phyloP scores from a whole-genome alignment of 1,139 yeast genomes.

The Pichia sp. region DNA sequence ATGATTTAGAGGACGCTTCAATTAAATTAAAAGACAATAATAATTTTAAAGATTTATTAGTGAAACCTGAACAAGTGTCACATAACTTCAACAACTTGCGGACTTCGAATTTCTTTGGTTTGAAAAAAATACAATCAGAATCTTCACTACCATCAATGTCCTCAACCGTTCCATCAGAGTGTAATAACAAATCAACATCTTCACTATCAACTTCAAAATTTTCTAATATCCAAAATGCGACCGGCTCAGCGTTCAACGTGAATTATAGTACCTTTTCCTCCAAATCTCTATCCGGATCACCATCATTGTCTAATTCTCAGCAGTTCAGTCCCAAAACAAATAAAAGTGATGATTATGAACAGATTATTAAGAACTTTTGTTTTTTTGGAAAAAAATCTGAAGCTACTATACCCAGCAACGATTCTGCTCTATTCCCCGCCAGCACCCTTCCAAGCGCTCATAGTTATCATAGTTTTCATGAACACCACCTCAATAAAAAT shows the following conservation, averaged over 20 bases:
- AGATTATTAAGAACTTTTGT: slow-evolving; percentile 24
- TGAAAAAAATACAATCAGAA: slow-evolving; percentile 24
- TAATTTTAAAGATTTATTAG: slow-evolving; percentile 16
- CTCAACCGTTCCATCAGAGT: slow-evolving; percentile 1
- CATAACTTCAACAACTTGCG: slow-evolving; percentile 11
- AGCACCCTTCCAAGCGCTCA: too few relatives aligned
- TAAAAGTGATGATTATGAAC: slow-evolving; percentile 21
- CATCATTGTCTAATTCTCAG: too few relatives aligned
- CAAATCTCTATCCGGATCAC: slow-evolving; percentile 8
- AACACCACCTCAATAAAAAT: too few relatives aligned
- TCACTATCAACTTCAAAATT: background rate
- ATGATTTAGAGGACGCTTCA: slow-evolving; percentile 20
- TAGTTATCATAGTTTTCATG: too few relatives aligned
- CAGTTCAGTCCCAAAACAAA: too few relatives aligned
- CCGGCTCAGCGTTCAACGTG: background rate
- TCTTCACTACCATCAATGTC: slow-evolving; percentile 18
- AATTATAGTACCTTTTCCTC: background rate
- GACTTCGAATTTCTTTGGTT: slow-evolving; percentile 18
- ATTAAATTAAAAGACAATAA: slow-evolving; percentile 21
- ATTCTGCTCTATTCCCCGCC: too few relatives aligned
- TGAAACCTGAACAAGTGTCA: slow-evolving; percentile 8
- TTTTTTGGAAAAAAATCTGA: too few relatives aligned
- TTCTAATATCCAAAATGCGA: too few relatives aligned
- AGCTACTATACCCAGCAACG: too few relatives aligned
- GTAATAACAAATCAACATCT: slow-evolving; percentile 5